Base-by-base conservation (phyloP, 192 early-diverging fungal species). In the Coemansia sp. region DNA sequence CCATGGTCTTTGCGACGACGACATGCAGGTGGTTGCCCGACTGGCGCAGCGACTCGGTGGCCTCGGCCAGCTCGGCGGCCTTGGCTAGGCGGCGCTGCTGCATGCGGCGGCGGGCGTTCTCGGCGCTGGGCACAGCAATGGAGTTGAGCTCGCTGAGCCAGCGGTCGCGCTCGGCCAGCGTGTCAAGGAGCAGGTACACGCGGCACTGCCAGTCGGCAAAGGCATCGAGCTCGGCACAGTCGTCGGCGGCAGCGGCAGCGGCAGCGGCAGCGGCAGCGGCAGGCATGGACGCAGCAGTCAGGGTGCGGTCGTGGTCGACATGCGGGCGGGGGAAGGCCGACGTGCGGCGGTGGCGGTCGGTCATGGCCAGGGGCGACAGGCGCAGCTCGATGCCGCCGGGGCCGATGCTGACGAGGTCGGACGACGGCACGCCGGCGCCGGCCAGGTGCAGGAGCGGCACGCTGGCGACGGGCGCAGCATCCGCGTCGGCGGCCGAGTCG, bases 151-250 rank as follows among this genome's bases (percentile, higher is more conserved):
- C 74, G 33, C 60, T 38, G 36, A 82, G 71, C 79, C 79, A 82
- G 33, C 59, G 34, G 28, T 76, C 74, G 45, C 79, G 70, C 61
- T 76, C 74, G 4, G 59, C 40, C 23, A 82, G 62, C 14, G 74
- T 67, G 14, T 77, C 79, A 18, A 82, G 61, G 16, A 82, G 59
- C 5, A 82, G n/a, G 46, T 82, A 82, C 20, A 82, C 79, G 38
- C 79, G 79, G 68, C 79, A 82, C 55, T 77, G 79, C 79, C 79
- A 82, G 58, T 81, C 72, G 46, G 63, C 65, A 38, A 81, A 66
- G 14, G 63, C 68, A 13, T 69, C 73, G 26, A 71, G 69, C 23
- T 74, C 72, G 20, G 69, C 69, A 39, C 74, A 69, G 21, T 45
- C 33, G 0, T 59, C 21, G 10, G 59, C 42, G 1, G 31, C 2